Evolutionary conservation across 495 filamentous ascomycete genomes (phyloP), one percentile per base, ranked within the genome.

Genomic region (Tuber indicum): DNA sequence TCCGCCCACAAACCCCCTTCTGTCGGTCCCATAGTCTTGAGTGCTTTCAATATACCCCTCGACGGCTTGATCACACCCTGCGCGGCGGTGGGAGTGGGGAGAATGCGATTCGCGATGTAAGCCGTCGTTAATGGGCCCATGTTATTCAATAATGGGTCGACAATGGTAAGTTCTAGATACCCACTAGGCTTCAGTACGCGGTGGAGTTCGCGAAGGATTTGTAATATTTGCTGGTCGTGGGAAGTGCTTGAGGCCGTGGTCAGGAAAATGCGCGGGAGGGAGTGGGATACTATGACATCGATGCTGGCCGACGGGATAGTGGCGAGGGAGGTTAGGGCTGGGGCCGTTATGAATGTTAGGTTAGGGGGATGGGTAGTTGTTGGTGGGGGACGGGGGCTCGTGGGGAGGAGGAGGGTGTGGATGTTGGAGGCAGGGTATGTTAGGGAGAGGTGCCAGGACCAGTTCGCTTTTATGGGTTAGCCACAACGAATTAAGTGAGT

Each of bases 121-220:
- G 62, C 41, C 45, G 52, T 74, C 9, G 77, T 81, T 4, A 73
- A 66, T 45, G 82, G 82, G 6, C 82, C 82, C 82, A 83, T 84
- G 36, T 80, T 81, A 41, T 82, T 83, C 72, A 84, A 73, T 21
- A 80, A 36, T 8, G 82, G 79, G 44, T 84, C 81, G 21, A 82
- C 74, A 8, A 79, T 72, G 2, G 80, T 81, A 44, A 75, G 77
- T 73, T 81, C 82, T 32, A 84, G 46, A 73, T 83, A 84, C 14
- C 82, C 82, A 69, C 77, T 79, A 12, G 83, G 80, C 41, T 84
- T 84, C 14, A 84, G 69, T 39, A 84, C 47, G 66, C 82, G 76
- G 70, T 75, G 73, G n/a, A 75, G 78, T 46, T 84, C 82, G 1
- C 45, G 77, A 26, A 84, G 44, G 17, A 84, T 75, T 0, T 71